Conservation (phyloP, 2,329 filamentous ascomycete species). For the Harringtonia aguacate region DNA sequence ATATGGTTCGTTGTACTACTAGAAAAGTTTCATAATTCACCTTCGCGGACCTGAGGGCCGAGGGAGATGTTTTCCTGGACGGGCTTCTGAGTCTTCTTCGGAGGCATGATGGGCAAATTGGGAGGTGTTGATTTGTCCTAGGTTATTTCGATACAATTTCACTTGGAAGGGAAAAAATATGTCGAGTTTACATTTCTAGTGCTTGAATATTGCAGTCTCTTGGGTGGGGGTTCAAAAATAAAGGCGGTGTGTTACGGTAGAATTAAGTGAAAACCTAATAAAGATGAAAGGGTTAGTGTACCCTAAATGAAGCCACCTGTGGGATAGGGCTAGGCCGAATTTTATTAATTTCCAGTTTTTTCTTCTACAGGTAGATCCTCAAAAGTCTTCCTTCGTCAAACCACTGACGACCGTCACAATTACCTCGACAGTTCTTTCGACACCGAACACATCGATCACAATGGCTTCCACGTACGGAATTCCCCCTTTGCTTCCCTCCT, state of each 20-base stretch:
- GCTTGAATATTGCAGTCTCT: no score
- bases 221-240: conserved; percentile 1
- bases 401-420: conserved; percentile 1
- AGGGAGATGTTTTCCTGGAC: conserved; percentile 97
- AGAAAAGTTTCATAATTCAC: conserved; percentile 36
- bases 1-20: conserved; percentile 4
- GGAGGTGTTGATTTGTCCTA: conserved; percentile 12
- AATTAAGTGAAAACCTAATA: neutral
- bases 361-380: no score
- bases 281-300: conserved; percentile 9
- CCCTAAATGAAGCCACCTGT: no score
- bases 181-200: no score
- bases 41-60: conserved; percentile 92
- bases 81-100: conserved; percentile 79
- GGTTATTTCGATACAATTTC: neutral
- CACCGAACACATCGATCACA: neutral
- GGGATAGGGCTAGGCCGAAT: no score
- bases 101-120: conserved; percentile 64
- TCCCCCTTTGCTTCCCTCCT: neutral
- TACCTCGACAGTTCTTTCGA: no score
- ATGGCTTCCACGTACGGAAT: conserved; percentile 13
- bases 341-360: no score
- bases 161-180: neutral
- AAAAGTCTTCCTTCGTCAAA: neutral
- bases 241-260: conserved; percentile 9